Conservation (phyloP, 2,329 filamentous ascomycete genomes). For the Cladosporium oxysporum region DNA sequence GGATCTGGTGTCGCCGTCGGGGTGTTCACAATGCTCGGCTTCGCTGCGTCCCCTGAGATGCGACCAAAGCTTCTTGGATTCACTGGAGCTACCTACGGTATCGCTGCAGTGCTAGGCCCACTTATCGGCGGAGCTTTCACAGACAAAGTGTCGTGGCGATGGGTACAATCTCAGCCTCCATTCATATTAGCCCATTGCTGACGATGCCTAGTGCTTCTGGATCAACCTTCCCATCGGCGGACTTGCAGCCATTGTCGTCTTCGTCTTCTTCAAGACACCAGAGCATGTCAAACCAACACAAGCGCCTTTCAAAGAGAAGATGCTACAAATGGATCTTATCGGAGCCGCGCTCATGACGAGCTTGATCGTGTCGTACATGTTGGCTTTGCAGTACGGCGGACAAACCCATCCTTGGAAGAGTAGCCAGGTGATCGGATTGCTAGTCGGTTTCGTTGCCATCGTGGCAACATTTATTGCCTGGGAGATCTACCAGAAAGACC, state of each 20-base stretch:
- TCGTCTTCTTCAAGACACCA: slow-evolving; percentile 33
- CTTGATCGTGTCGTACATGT: slow-evolving; percentile 42
- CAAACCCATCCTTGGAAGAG: slow-evolving; percentile 40
- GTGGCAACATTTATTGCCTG: slow-evolving; percentile 40
- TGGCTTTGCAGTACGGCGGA: slow-evolving; percentile 51
- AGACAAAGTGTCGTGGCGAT: slow-evolving; percentile 41
- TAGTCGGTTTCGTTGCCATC: slow-evolving; percentile 41
- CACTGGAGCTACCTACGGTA: slow-evolving; percentile 42
- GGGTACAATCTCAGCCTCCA: slow-evolving; percentile 2
- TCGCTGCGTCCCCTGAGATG: slow-evolving; percentile 45
- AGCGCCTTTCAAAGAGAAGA: slow-evolving; percentile 43
- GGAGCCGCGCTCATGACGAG: slow-evolving; percentile 47
- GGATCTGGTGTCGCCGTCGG: slow-evolving; percentile 56
- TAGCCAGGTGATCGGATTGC: slow-evolving; percentile 27
- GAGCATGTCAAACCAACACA: slow-evolving; percentile 18
- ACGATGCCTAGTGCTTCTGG: slow-evolving; percentile 32
- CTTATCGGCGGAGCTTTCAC: slow-evolving; percentile 47
- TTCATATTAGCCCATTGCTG: not conserved
- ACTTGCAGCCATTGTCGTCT: slow-evolving; percentile 29
- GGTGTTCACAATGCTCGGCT: slow-evolving; percentile 52
- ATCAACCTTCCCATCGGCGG: slow-evolving; percentile 50
- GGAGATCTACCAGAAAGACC: not conserved
- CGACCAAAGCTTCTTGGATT: slow-evolving; percentile 45
- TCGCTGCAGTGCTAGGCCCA: slow-evolving; percentile 44
- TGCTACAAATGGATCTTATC: slow-evolving; percentile 52